Base-by-base conservation (phyloP, 495 filamentous ascomycete genomes). In the Aspergillus cristatus region DNA sequence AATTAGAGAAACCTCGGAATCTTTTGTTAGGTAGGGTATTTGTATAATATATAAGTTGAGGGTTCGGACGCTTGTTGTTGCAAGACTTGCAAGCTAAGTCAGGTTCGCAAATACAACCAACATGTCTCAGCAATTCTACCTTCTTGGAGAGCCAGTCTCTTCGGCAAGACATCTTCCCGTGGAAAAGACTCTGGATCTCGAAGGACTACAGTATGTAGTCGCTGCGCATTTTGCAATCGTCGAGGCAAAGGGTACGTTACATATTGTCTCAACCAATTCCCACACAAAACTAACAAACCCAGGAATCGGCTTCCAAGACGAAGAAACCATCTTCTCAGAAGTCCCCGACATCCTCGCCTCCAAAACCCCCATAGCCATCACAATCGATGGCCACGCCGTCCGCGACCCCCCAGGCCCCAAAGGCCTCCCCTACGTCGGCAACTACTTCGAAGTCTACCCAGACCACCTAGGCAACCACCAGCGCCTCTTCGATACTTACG, bases 381-480 rank as follows among this genome's bases (percentile, higher is more conserved):
- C 57, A 14, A 57, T 74, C 14, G 65, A 71, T 35, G 68, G 67
- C 7, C 47, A 65, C 18, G 43, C 50, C 11, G 59, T 72, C 12
- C 58, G 63, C 5, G 57, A 64, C 8, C 47, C 62, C 4, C 60
- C 60, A 2, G 67, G 70, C 3, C 74, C 72, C 2, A 42, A 46
- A 1, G 66, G 60, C 3, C 44, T 77, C 3, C 74, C 75, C 5
- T 45, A 55, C 11, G 59, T 72, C 18, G 73, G 74, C 3, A 69
- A 55, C 47, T 69, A 58, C 57, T 72, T 68, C 44, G 74, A 77
- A 43, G 50, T 77, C 15, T 79, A 62, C 45, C 72, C 75, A 0
- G 75, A 79, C 48, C 72, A 72, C 41, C 51, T 76, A 0, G 74
- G 74, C 4, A 79, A 79, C 54, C 65, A 77, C 47, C 54, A 75